phyloP scores from a whole-genome alignment of 2,329 filamentous ascomycete species.

The Pyrenochaeta sp. region DNA sequence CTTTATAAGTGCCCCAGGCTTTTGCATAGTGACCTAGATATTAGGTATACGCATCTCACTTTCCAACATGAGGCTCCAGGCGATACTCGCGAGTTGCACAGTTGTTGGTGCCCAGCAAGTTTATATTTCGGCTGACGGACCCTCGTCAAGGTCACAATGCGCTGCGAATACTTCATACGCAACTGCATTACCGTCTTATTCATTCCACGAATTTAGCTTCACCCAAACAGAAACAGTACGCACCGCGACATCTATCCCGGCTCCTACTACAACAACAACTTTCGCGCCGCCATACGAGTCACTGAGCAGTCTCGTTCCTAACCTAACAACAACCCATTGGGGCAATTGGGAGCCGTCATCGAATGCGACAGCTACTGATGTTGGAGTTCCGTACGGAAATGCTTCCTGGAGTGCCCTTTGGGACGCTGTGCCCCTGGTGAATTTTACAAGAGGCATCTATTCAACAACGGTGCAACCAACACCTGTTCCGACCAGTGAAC shows the following conservation, averaged over 20 bases:
- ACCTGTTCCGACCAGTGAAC: conserved; percentile 61
- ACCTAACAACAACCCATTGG: conserved; percentile 51
- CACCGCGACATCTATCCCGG: conserved; percentile 46
- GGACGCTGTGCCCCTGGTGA: conserved; percentile 42
- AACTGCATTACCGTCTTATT: conserved; percentile 37
- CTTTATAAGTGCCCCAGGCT: background rate
- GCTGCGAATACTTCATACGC: conserved; percentile 29
- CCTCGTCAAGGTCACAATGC: conserved; percentile 38
- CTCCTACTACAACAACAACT: conserved; percentile 40
- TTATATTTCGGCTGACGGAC: conserved; percentile 41
- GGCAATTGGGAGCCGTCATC: conserved; percentile 51
- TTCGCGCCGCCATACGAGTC: conserved; percentile 48
- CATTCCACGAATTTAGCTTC: conserved; percentile 43
- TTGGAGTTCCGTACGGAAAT: conserved; percentile 47
- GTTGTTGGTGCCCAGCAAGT: conserved; percentile 43
- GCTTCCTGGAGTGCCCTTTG: conserved; percentile 51
- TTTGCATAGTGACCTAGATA: background rate
- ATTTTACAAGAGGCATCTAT: conserved; percentile 51
- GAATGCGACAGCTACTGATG: conserved; percentile 45
- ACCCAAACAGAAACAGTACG: conserved; percentile 51
- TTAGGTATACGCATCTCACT: background rate
- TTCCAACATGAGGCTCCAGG: conserved; percentile 20
- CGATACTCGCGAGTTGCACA: conserved; percentile 11
- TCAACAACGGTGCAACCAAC: conserved; percentile 64
- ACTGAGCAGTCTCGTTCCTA: conserved; percentile 45